A percentile compares a stretch with the other conserved stretches of the same genome.
Conservation (phyloP, 805 yeast species). For the Pichia manshurica region DNA sequence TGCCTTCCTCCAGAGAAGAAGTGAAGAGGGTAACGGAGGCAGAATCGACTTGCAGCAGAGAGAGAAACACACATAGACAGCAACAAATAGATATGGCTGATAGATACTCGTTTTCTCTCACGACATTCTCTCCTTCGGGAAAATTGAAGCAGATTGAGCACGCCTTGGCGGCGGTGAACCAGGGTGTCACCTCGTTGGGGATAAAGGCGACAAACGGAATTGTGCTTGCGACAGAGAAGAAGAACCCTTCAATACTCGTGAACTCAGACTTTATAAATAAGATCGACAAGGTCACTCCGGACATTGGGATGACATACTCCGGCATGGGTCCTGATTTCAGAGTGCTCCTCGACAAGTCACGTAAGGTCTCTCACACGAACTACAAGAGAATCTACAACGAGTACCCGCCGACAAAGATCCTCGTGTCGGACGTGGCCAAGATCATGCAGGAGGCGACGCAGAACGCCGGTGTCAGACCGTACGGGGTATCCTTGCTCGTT, state of each 20-base stretch:
- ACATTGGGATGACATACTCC: slow-evolving; percentile 92
- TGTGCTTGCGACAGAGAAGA: slow-evolving; percentile 94
- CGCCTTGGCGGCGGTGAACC: slow-evolving; percentile 94
- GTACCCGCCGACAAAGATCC: slow-evolving; percentile 91
- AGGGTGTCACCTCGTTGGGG: slow-evolving; percentile 95
- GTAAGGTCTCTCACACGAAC: slow-evolving; percentile 87
- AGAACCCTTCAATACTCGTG: slow-evolving; percentile 71
- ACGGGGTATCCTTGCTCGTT: slow-evolving; percentile 87
- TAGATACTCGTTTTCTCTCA: slow-evolving; percentile 93
- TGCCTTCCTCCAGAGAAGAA: background rate
- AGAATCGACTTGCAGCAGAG: too few species aligned
- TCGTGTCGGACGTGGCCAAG: slow-evolving; percentile 92
- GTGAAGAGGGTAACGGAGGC: too few species aligned
- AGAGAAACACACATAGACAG: too few species aligned
- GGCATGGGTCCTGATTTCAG: slow-evolving; percentile 99
- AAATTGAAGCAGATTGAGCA: slow-evolving; percentile 96
- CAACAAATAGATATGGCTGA: slow-evolving; percentile 66
- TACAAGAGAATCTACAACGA: slow-evolving; percentile 93
- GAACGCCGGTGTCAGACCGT: slow-evolving; percentile 98
- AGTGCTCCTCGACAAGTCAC: slow-evolving; percentile 86
- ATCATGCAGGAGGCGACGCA: slow-evolving; percentile 96
- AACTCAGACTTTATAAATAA: slow-evolving; percentile 71
- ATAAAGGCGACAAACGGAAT: slow-evolving; percentile 92
- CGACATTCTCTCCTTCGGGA: slow-evolving; percentile 98
- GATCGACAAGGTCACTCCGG: slow-evolving; percentile 82